Base-by-base conservation (phyloP, 805 yeast species). In the Pachysolen tannophilus region DNA sequence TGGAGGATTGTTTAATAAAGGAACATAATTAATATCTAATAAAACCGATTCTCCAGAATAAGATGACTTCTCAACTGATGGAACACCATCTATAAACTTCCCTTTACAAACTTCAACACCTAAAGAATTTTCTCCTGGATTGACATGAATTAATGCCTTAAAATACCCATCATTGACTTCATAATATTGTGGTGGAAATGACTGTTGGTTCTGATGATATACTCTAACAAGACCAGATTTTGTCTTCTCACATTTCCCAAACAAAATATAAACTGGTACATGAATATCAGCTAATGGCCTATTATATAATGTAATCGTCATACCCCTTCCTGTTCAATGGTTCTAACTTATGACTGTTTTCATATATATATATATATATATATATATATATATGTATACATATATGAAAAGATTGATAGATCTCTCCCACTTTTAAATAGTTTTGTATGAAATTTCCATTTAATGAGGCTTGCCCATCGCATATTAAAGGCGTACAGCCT, bases 81-180 rank as follows among this genome's bases (percentile, higher is more conserved):
- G n/a, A n/a, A n/a, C n/a, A n/a, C n/a, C n/a, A n/a, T n/a, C n/a
- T n/a, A n/a, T n/a, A n/a, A n/a, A n/a, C n/a, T n/a, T n/a, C n/a
- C n/a, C n/a, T n/a, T 7, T 11, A 30, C 18, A 5, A 30, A 5
- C 26, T n/a, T 18, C 17, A 21, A 17, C 27, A 20, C 17, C 49
- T 28, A 88, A 52, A 4, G 50, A 53, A 50, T 88, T 90, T 16
- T 55, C 56, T n/a, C 90, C 88, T 0, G 81, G 78, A 15, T 76
- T 71, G 14, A 88, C 65, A 41, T 82, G 82, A 3, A 83, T 64
- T 13, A 83, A 49, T 0, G 84, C 83, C 54, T 87, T 88, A 66
- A 88, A 90, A 40, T 70, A 67, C 1, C 81, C 78, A 15, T 70
- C 60, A 35, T 76, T 73, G 6, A 87, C 73, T 40, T 88, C 94